Evolutionary conservation across 1,284 basidiomycete species (phyloP).

Genomic region (Pseudozyma thailandica): DNA sequence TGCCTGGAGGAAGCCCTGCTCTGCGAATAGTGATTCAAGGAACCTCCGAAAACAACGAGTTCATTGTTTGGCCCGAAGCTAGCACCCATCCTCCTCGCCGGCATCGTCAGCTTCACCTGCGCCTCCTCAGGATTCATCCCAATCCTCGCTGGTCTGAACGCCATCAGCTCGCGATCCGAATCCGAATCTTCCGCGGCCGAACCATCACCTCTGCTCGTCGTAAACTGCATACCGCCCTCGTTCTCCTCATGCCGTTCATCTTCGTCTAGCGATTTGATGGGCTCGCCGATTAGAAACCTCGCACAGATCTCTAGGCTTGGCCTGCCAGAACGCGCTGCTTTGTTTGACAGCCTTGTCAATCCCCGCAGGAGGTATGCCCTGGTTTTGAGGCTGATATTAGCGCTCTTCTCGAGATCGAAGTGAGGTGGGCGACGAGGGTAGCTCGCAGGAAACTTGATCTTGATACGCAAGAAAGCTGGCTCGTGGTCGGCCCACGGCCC

Average conservation of each 20-base stretch:
- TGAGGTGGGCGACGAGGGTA: slow-evolving; percentile 58
- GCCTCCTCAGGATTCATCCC: not conserved
- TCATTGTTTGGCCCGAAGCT: slow-evolving; percentile 50
- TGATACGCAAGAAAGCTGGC: slow-evolving; percentile 60
- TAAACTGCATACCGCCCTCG: slow-evolving; percentile 10
- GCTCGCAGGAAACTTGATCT: slow-evolving; percentile 52
- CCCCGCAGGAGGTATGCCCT: slow-evolving; percentile 57
- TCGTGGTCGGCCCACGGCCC: slow-evolving; percentile 63
- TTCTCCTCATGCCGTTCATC: slow-evolving; percentile 16
- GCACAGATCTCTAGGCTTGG: slow-evolving; percentile 55
- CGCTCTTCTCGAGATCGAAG: slow-evolving; percentile 63
- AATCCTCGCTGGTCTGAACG: slow-evolving; percentile 19
- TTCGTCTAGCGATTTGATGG: slow-evolving; percentile 46
- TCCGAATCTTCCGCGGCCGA: slow-evolving; percentile 24
- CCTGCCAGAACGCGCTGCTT: slow-evolving; percentile 21
- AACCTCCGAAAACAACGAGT: slow-evolving; percentile 45
- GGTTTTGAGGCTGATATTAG: slow-evolving; percentile 58
- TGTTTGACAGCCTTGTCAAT: slow-evolving; percentile 34
- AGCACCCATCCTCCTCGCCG: slow-evolving; percentile 39
- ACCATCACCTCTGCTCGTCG: slow-evolving; percentile 18
- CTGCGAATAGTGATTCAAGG: slow-evolving; percentile 22
- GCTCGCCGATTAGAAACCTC: slow-evolving; percentile 55
- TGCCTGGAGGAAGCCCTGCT: slow-evolving; percentile 25
- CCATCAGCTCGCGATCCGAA: slow-evolving; percentile 19
- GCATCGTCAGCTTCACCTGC: slow-evolving; percentile 28